phyloP scores from a whole-genome alignment of 2,329 filamentous ascomycete genomes.

The Apiospora aurea region DNA sequence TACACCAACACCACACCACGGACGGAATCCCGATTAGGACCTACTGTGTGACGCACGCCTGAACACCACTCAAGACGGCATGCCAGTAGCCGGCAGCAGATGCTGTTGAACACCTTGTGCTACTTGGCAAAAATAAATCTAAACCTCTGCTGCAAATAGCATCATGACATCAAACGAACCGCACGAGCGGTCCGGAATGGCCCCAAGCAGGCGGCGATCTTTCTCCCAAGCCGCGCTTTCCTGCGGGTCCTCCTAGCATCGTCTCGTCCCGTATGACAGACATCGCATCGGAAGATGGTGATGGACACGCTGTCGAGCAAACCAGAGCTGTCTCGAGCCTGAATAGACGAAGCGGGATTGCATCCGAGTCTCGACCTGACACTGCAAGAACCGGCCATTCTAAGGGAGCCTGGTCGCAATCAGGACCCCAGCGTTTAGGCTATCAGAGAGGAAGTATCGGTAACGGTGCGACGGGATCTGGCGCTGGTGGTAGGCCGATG shows the following conservation, averaged over 20 bases:
- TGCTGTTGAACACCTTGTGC: background rate
- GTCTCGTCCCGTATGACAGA: conserved; percentile 78
- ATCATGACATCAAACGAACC: conserved; percentile 22
- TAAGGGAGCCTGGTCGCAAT: conserved; percentile 59
- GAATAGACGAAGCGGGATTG: conserved; percentile 48
- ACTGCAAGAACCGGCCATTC: conserved; percentile 62
- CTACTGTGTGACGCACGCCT: conserved; percentile 4
- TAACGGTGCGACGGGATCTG: conserved; percentile 47
- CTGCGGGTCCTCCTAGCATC: conserved; percentile 64
- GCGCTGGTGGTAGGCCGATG: conserved; percentile 60
- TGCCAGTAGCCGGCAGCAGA: conserved; percentile 11
- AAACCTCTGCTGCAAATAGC: background rate
- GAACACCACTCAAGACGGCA: background rate
- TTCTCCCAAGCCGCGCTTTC: conserved; percentile 46
- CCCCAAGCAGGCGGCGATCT: conserved; percentile 49
- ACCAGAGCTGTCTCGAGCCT: conserved; percentile 38
- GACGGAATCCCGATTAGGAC: background rate
- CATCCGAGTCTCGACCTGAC: conserved; percentile 60
- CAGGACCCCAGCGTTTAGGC: conserved; percentile 62
- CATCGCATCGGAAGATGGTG: conserved; percentile 64
- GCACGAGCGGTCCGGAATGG: conserved; percentile 15
- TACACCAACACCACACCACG: background rate
- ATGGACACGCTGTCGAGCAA: conserved; percentile 46
- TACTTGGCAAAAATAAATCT: background rate
- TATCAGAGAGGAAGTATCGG: conserved; percentile 52